Evolutionary conservation across 2,329 filamentous ascomycete species (phyloP).

Genomic region (Aureobasidium sp.): DNA sequence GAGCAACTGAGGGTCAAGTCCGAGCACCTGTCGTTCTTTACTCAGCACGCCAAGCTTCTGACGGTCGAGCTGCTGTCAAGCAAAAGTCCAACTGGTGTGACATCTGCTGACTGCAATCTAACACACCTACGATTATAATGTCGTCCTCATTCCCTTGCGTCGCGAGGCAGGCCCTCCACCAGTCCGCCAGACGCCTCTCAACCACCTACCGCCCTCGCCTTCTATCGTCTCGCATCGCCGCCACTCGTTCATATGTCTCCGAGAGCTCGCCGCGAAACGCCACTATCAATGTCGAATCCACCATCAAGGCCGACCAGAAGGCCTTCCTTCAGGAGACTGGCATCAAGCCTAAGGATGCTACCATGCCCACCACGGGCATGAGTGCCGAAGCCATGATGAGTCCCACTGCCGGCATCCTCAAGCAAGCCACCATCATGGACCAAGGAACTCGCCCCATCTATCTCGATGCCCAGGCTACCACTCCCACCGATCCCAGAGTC

Average conservation of each 20-base stretch:
- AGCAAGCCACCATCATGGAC: conserved; percentile 87
- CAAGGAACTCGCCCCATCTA: conserved; percentile 92
- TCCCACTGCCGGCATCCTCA: conserved; percentile 65
- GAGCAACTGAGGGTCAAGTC: background rate
- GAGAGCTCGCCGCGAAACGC: conserved; percentile 72
- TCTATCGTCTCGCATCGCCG: conserved; percentile 20
- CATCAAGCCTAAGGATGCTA: conserved; percentile 45
- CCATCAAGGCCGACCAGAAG: conserved; percentile 79
- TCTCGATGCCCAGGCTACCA: conserved; percentile 96
- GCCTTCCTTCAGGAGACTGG: conserved; percentile 59
- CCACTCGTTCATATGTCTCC: conserved; percentile 66
- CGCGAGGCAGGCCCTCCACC: conserved; percentile 64
- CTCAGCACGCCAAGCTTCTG: conserved; percentile 6
- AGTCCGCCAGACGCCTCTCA: conserved; percentile 45
- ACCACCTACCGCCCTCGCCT: conserved; percentile 33
- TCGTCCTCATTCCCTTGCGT: conserved; percentile 52
- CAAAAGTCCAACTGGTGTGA: conserved; percentile 12
- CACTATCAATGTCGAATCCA: conserved; percentile 72
- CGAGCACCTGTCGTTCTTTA: background rate
- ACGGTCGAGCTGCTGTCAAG: background rate
- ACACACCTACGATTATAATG: conserved; percentile 26
- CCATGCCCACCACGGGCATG: conserved; percentile 51
- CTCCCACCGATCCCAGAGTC: conserved; percentile 86
- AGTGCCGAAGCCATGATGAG: conserved; percentile 64
- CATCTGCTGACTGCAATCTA: conserved; percentile 1